A percentile compares a stretch with the other conserved stretches of the same genome.
Evolutionary conservation across 2,329 filamentous ascomycete species (phyloP).

Genomic region (Fusarium anthophilum): DNA sequence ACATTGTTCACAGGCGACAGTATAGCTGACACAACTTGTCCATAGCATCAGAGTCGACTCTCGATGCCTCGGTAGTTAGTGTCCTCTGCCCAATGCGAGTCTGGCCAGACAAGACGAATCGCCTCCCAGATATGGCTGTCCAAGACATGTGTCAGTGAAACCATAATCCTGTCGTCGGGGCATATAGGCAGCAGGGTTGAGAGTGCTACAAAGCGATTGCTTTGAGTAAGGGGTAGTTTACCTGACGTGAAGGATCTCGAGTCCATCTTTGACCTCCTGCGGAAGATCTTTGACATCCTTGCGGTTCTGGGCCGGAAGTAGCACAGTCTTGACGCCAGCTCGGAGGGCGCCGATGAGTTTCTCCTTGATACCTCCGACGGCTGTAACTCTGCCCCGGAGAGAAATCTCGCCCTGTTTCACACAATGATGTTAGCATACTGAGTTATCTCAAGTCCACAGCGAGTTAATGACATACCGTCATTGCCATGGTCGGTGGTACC

Average conservation of each 20-base stretch:
- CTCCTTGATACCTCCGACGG: constrained; percentile 98
- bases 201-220: constrained; percentile 28
- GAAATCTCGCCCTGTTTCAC: constrained; percentile 71
- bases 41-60: constrained; percentile 72
- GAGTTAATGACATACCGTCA: constrained; percentile 72
- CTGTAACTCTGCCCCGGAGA: constrained; percentile 87
- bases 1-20: constrained; percentile 12
- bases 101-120: constrained; percentile 90
- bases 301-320: constrained; percentile 86
- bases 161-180: constrained; percentile 24
- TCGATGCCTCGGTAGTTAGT: constrained; percentile 75
- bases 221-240: constrained; percentile 65
- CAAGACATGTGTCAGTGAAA: constrained; percentile 46
- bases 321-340: constrained; percentile 92
- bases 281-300: constrained; percentile 95
- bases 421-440: constrained; percentile 38
- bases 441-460: constrained; percentile 26
- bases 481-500: constrained; percentile 91
- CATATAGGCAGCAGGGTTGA: constrained; percentile 27
- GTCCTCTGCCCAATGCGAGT: constrained; percentile 83
- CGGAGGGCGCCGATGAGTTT: constrained; percentile 94
- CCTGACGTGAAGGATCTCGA: constrained; percentile 91
- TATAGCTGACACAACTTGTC: not conserved
- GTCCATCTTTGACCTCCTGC: constrained; percentile 83
- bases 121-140: constrained; percentile 92